phyloP scores from a whole-genome alignment of 495 filamentous ascomycete species.

The Xylaria acuta region DNA sequence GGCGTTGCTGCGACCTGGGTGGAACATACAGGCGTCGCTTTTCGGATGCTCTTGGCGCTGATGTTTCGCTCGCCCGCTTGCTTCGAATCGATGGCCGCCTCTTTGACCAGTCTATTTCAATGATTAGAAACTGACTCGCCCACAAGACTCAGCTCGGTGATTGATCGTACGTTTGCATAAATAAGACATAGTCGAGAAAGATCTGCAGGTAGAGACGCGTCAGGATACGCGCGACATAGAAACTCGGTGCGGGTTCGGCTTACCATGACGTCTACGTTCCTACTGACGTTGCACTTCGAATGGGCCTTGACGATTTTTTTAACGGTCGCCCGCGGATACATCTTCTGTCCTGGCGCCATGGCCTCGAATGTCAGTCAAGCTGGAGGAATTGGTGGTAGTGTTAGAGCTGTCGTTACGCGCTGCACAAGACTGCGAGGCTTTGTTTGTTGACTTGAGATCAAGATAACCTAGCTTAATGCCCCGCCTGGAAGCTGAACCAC shows the following conservation, averaged over 20 bases:
- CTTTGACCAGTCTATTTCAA: slow-evolving; percentile 74
- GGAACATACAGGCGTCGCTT: slow-evolving; percentile 72
- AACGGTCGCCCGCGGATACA: slow-evolving; percentile 83
- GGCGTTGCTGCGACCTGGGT: neutral
- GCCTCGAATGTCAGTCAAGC: slow-evolving; percentile 2
- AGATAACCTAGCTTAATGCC: slow-evolving; percentile 5
- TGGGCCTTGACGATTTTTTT: slow-evolving; percentile 92
- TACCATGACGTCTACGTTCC: slow-evolving; percentile 89
- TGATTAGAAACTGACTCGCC: slow-evolving; percentile 13
- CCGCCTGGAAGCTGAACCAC: neutral
- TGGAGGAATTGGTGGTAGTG: neutral
- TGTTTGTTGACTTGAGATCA: slow-evolving; percentile 14
- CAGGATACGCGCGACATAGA: slow-evolving; percentile 23
- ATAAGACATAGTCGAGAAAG: slow-evolving; percentile 88
- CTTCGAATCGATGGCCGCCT: slow-evolving; percentile 78
- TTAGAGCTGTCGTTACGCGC: neutral
- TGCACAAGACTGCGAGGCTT: neutral
- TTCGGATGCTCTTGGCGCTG: slow-evolving; percentile 74
- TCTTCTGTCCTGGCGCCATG: slow-evolving; percentile 68
- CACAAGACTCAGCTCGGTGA: neutral
- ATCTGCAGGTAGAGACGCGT: slow-evolving; percentile 58
- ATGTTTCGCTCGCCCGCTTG: slow-evolving; percentile 74
- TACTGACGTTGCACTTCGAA: slow-evolving; percentile 76
- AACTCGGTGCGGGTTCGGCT: slow-evolving; percentile 27
- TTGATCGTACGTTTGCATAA: slow-evolving; percentile 77